Base-by-base conservation (phyloP, 805 yeast genomes). In the Cyberlindnera xishuangbannaensis region DNA sequence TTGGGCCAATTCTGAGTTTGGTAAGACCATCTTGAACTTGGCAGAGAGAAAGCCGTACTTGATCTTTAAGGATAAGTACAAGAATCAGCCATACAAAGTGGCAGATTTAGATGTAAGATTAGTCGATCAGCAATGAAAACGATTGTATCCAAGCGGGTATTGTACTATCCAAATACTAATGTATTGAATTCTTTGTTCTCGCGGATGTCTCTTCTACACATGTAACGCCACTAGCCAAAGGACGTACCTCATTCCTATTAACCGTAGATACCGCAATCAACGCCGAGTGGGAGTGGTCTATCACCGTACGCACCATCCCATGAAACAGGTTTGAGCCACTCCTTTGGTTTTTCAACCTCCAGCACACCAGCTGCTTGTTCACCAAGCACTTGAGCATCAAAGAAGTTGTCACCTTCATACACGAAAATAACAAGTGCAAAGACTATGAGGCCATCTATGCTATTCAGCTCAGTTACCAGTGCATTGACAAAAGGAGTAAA, bases 1-100 rank as follows among this genome's bases (percentile, higher is more conserved):
- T 5, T 86, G 96, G 96, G 83, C 94, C 46, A 86, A 86, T 53
- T 77, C 94, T 1, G 95, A 87, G 57, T 84, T 86, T 60, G 95
- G 87, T 15, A 83, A 83, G 56, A 80, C 94, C 1, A 78, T 86
- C n/a, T 55, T 86, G 28, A 80, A 84, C 47, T 59, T 86, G 40
- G 87, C 90, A 2, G 60, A 68, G 37, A 62, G 82, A 32, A 83
- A 81, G 51, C 95, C 95, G 0, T 72, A 81, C 48, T 59, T 84
- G 43, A 71, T 85, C 11, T 79, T 83, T 48, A 71, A 69, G 28
- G 56, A 63, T 3, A 65, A 66, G 33, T 55, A 34, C 28, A 35
- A 40, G 23, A 23, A 38, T 9, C 11, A 20, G 23, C n/a, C n/a
- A n/a, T n/a, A n/a, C n/a, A n/a, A n/a, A n/a, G n/a, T n/a, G n/a